Conservation (phyloP, 1,139 yeast genomes). For the Lodderomyces theae region DNA sequence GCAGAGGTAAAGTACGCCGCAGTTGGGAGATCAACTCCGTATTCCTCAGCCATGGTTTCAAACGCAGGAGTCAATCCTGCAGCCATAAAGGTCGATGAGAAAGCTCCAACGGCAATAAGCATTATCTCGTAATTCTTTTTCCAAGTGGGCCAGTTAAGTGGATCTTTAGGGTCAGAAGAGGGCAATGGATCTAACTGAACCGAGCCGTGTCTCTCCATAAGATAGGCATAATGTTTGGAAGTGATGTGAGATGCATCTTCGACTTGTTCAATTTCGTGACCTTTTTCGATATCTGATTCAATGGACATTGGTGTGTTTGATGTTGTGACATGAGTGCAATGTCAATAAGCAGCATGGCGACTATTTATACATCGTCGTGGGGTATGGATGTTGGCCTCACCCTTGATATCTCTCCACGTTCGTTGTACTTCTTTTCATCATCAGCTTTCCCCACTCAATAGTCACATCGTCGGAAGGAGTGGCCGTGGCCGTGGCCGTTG, state of each 20-base stretch:
- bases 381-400: no score
- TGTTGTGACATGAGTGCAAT: no score
- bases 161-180: slow-evolving; percentile 17
- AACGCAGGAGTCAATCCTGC: slow-evolving; percentile 19
- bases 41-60: slow-evolving; percentile 15
- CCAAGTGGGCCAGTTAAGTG: slow-evolving; percentile 19
- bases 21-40: slow-evolving; percentile 13
- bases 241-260: no score
- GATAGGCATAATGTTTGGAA: slow-evolving; percentile 15
- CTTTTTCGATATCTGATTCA: slow-evolving; percentile 5
- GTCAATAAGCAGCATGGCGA: no score
- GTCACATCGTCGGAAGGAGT: no score
- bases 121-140: slow-evolving; percentile 15
- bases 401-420: no score
- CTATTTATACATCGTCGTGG: no score
- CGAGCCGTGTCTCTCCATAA: slow-evolving; percentile 17
- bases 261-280: no score
- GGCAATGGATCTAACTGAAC: slow-evolving; percentile 18
- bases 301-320: no score
- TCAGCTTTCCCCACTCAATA: no score
- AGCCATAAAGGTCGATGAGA: slow-evolving; percentile 18
- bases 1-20: slow-evolving; percentile 18
- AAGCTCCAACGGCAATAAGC: slow-evolving; percentile 17
- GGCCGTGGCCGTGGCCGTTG: no score
- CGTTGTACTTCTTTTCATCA: no score